Base-by-base conservation (phyloP, 1,284 basidiomycete species). In the Rhodotorula sp. region DNA sequence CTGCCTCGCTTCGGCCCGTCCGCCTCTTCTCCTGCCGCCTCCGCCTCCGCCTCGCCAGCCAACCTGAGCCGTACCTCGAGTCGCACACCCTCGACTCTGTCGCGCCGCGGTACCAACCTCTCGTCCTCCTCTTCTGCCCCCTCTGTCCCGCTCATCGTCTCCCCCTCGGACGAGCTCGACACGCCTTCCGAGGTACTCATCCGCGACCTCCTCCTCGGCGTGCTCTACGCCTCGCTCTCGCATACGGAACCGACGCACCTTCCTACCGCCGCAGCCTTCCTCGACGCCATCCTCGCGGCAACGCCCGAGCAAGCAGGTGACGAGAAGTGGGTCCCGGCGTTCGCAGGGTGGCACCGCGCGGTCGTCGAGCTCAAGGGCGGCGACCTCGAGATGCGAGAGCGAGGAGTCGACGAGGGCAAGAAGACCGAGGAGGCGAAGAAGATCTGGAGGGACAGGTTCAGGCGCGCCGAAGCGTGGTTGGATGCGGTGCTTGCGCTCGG, bases 171-270 rank as follows among this genome's bases (percentile, higher is more conserved):
- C 60, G 75, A 77, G 21, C 75, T 78, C 58, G 77, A 78, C 68
- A 67, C 75, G 17, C 25, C 69, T 46, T 75, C 76, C 56, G 77
- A 78, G 65, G 23, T 74, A 45, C 66, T 71, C n/a, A 64, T 72
- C 21, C 74, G 77, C 13, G 71, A 71, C 55, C 66, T 77, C 41
- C 68, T 78, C 45, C 76, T 78, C 59, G 76, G 76, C 42, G 70
- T 63, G 23, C 68, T 74, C 14, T 78, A 77, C 64, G 53, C 69
- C n/a, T 61, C 71, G 0, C 66, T 76, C n/a, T 61, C 57, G 17
- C 53, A 63, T 45, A 48, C 45, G 34, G 71, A 74, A 8, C 16
- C 23, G 13, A 16, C 16, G 16, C 65, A 63, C 8, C 61, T 68
- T 46, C 46, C 45, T 1, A 53, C 23, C 7, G 76, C 74, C 0